phyloP scores from a whole-genome alignment of 2,329 filamentous ascomycete genomes.

The Capronia coronata region DNA sequence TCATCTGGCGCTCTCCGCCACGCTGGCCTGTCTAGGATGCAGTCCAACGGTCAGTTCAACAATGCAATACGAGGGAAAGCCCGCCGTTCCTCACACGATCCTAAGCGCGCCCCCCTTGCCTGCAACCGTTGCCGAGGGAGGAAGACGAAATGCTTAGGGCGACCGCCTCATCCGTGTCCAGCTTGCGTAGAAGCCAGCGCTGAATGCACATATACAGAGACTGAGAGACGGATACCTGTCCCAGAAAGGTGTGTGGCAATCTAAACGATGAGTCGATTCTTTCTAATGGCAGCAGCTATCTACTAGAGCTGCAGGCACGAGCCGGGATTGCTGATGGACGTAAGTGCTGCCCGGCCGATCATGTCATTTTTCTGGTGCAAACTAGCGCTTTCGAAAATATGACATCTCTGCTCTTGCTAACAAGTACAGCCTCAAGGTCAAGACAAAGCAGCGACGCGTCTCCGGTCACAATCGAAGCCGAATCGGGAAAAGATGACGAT shows the following conservation, averaged over 20 bases:
- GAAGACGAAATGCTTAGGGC: constrained; percentile 35
- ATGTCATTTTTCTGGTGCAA: neutral
- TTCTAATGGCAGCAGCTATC: constrained; percentile 27
- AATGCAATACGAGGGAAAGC: neutral
- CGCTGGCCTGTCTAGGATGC: constrained; percentile 3
- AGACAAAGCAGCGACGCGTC: constrained; percentile 9
- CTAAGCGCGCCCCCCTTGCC: constrained; percentile 18
- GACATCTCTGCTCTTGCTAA: neutral
- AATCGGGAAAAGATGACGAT: constrained; percentile 31
- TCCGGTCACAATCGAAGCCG: constrained; percentile 25
- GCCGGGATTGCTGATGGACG: constrained; percentile 26
- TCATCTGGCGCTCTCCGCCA: too few relatives aligned
- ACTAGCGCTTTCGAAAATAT: neutral
- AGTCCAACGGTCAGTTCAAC: constrained; percentile 1
- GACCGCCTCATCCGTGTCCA: constrained; percentile 34
- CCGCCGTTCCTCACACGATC: constrained; percentile 16
- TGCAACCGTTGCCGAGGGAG: constrained; percentile 36
- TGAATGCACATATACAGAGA: constrained; percentile 35
- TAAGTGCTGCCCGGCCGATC: neutral
- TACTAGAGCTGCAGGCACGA: constrained; percentile 34
- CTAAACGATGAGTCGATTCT: neutral
- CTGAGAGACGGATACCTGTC: constrained; percentile 34
- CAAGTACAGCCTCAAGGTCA: constrained; percentile 4
- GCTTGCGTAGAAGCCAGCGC: constrained; percentile 33
- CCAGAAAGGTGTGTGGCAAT: constrained; percentile 32